These are phyloP conservation scores for Populus nigra DNA, from an alignment of 345 rosid genomes.

Conservation along the genomic window DNA sequence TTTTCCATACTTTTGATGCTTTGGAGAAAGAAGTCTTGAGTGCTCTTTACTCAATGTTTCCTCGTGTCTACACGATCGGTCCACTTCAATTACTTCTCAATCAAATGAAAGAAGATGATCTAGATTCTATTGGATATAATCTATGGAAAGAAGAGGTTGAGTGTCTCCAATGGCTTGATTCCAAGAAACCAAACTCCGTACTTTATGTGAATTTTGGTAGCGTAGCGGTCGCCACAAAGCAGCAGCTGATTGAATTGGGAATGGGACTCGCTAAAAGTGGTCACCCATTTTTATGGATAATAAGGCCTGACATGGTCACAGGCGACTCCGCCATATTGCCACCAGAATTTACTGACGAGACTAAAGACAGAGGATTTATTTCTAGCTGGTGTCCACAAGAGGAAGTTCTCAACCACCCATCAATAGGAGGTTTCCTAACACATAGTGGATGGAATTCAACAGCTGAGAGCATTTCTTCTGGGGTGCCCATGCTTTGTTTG, in stretches of 20 bases:
- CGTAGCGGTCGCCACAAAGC: not conserved
- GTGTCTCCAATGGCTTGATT: slow-evolving; percentile 4
- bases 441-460: not conserved
- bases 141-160: slow-evolving; percentile 3
- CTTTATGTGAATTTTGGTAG: not conserved
- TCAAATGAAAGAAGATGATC: not conserved
- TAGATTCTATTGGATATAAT: not conserved
- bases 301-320: not conserved
- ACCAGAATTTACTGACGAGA: not conserved
- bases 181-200: not conserved
- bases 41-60: not conserved
- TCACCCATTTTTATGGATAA: not conserved
- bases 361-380: not conserved
- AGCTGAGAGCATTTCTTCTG: not conserved
- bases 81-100: slow-evolving; percentile 1
- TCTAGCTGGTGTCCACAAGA: not conserved
- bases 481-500: not conserved
- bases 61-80: slow-evolving; percentile 1
- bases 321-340: not conserved
- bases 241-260: not conserved
- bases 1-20: slow-evolving; percentile 13
- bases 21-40: not conserved
- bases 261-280: not conserved
- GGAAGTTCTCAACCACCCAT: not conserved
- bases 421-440: not conserved